These are phyloP conservation scores for Dactylonectria estremocensis DNA, from an alignment of 2,329 filamentous ascomycete genomes.

Conservation along the genomic window DNA sequence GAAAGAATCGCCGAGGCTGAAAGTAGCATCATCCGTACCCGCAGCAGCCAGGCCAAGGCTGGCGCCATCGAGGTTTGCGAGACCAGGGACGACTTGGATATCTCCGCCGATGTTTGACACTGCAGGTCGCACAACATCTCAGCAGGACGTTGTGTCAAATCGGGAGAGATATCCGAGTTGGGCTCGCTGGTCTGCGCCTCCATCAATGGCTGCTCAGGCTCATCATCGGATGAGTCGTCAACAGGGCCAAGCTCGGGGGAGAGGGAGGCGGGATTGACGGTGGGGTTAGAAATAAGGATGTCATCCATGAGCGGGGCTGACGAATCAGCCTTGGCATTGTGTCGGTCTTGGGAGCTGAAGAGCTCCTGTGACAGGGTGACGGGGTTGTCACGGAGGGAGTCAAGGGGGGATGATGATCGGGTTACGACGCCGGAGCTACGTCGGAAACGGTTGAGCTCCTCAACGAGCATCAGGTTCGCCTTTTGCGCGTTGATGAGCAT, in stretches of 20 bases:
- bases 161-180: slow-evolving; percentile 71
- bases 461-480: slow-evolving; percentile 63
- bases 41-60: slow-evolving; percentile 64
- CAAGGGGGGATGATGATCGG: slow-evolving; percentile 59
- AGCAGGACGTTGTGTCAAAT: slow-evolving; percentile 99
- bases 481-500: slow-evolving; percentile 73
- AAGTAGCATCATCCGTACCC: slow-evolving; percentile 73
- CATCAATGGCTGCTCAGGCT: slow-evolving; percentile 46
- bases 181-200: slow-evolving; percentile 46
- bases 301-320: slow-evolving; percentile 59
- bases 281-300: slow-evolving; percentile 62
- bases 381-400: slow-evolving; percentile 61
- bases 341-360: slow-evolving; percentile 65
- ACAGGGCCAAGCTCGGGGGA: slow-evolving; percentile 71
- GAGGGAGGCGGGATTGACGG: slow-evolving; percentile 74
- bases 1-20: slow-evolving; percentile 80
- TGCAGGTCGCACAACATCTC: slow-evolving; percentile 99
- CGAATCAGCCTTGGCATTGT: slow-evolving; percentile 49
- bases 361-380: slow-evolving; percentile 73
- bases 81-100: slow-evolving; percentile 62
- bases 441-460: slow-evolving; percentile 66
- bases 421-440: slow-evolving; percentile 60
- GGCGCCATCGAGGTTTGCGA: slow-evolving; percentile 58
- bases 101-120: slow-evolving; percentile 95
- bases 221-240: slow-evolving; percentile 57